Evolutionary conservation across 306 rosid genomes (phyloP).

Genomic region (Acmispon strigosus): DNA sequence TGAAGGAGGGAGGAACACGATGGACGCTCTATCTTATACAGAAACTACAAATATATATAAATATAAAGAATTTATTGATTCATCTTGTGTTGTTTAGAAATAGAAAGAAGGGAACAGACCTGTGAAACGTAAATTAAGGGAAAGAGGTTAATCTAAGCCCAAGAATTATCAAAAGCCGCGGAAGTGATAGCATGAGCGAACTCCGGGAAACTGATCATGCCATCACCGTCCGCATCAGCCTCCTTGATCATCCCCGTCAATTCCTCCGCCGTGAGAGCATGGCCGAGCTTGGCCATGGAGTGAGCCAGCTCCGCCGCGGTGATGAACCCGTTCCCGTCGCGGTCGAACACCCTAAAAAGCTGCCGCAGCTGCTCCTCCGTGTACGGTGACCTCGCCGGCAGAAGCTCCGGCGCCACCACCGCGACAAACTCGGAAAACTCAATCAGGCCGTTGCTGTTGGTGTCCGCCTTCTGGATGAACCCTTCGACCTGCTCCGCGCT

Average conservation of each 20-base stretch:
- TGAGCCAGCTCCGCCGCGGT: constrained; percentile 90
- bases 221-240: constrained; percentile 86
- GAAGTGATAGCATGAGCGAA: constrained; percentile 72
- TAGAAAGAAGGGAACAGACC: not conserved
- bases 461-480: constrained; percentile 69
- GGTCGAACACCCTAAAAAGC: constrained; percentile 64
- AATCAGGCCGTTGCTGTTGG: constrained; percentile 65
- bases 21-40: too few species aligned
- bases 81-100: too few species aligned
- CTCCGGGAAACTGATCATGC: constrained; percentile 69
- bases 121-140: not conserved
- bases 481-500: constrained; percentile 69
- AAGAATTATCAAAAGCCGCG: constrained; percentile 86
- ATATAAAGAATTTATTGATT: not conserved
- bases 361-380: constrained; percentile 64
- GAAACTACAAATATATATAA: too few species aligned
- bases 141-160: constrained; percentile 33
- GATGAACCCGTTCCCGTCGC: constrained; percentile 86
- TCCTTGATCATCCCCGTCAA: constrained; percentile 85
- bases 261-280: constrained; percentile 79
- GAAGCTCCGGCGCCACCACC: constrained; percentile 66
- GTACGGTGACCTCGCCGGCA: constrained; percentile 76
- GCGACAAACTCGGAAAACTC: constrained; percentile 82
- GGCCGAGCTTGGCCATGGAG: constrained; percentile 89
- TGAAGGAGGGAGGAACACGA: too few species aligned